Conservation (phyloP, 768 basidiomycete species). For the Boletus subcaerulescens region DNA sequence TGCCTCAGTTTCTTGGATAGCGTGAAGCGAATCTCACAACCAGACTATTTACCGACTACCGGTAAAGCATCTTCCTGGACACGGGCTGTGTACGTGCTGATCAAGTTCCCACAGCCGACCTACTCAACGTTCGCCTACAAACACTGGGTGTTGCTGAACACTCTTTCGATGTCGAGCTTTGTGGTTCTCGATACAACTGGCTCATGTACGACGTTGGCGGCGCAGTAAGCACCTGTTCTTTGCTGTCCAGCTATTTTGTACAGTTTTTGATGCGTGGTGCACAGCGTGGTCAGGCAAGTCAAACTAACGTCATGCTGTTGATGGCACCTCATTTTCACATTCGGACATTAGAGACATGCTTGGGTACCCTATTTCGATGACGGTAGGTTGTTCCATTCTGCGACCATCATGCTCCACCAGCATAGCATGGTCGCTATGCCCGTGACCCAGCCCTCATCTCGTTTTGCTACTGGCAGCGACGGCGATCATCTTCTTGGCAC, state of each 20-base stretch:
- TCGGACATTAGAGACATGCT: constrained; percentile 55
- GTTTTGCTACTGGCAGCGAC: constrained; percentile 46
- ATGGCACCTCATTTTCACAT: constrained; percentile 12
- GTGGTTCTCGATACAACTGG: constrained; percentile 67
- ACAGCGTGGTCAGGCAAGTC: constrained; percentile 61
- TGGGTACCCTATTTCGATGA: constrained; percentile 89
- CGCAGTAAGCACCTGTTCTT: constrained; percentile 48
- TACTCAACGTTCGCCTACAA: constrained; percentile 76
- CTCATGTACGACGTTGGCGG: constrained; percentile 83
- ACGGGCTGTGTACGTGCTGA: not conserved
- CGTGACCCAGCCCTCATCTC: constrained; percentile 6
- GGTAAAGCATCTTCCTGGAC: constrained; percentile 38
- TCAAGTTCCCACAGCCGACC: constrained; percentile 50
- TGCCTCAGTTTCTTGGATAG: constrained; percentile 61
- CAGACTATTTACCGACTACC: constrained; percentile 69
- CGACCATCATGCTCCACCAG: constrained; percentile 5
- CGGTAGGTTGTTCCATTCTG: constrained; percentile 42
- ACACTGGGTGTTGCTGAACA: constrained; percentile 80
- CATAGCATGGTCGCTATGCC: constrained; percentile 18
- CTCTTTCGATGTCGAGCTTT: constrained; percentile 63
- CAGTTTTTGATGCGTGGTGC: constrained; percentile 2
- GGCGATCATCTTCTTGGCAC: constrained; percentile 84
- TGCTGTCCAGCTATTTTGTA: not conserved
- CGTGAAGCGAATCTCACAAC: constrained; percentile 60
- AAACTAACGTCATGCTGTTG: constrained; percentile 7